Base-by-base conservation (phyloP, 371 early-diverging fungal genomes). In the Dichotomocladium elegans region DNA sequence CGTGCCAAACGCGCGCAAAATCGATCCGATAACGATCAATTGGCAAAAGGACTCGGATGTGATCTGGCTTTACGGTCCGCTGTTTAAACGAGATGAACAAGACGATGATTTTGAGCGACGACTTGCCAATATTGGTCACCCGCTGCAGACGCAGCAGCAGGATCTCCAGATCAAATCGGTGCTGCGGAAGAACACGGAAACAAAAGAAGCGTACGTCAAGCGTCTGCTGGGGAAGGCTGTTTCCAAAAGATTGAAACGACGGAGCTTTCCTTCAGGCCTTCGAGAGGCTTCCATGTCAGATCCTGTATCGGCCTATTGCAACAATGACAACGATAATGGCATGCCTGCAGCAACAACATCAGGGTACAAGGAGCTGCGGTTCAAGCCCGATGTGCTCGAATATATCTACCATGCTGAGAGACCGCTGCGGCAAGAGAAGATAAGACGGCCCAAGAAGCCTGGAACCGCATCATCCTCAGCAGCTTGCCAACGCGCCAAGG, bases 1-100 rank as follows among this genome's bases (percentile, higher is more conserved):
- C n/a, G 8, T 4, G 5, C 51, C 51, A 14, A 25, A 46, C n/a
- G 46, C 35, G 0, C 54, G 22, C 10, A 45, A 53, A 34, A 41
- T 46, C n/a, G 46, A 53, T 27, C 54, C 53, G 27, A 46, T 61
- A 50, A 15, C 37, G 33, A 48, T 48, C 22, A 48, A 48, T 22
- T 48, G 49, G 49, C 49, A 48, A 48, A 48, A 48, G 14, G 35
- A 48, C 15, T 48, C 49, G 15, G 49, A 48, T 25, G 49, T 48
- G 35, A 48, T 48, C 35, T 48, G 49, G 49, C 24, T 48, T 5
- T 48, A 48, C 26, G 49, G 49, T 35, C 49, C 49, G 6, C 24
- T 48, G 2, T 48, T 48, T 35, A 24, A 35, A 22, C 34, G 49
- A 14, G 25, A 48, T 25, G 49, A 48, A 19, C 31, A 48, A n/a